Base-by-base conservation (phyloP, 257 asterid genomes). In the Solanum tacnaense region DNA sequence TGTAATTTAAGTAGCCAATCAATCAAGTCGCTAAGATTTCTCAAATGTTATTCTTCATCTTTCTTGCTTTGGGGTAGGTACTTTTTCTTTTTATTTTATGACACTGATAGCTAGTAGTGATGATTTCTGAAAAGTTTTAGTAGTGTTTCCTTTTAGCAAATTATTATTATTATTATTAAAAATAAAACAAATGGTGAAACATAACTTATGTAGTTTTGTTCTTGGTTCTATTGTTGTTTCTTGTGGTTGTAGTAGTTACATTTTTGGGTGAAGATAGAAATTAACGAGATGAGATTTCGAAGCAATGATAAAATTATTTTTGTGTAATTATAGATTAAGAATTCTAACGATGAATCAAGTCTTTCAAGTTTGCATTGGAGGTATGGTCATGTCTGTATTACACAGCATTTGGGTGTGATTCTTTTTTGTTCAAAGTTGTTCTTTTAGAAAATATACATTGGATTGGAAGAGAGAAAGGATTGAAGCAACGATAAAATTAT, bases 341-440 rank as follows among this genome's bases (percentile, higher is more conserved):
- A 3, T 27, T 29, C 0, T 0, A 31, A 4, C 5, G 4, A 6
- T 7, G 3, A 15, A 31, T 52, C 23, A 15, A 52, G 21, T 5
- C 60, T 52, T 52, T 52, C 23, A 15, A 2, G 35, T 68, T 12
- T 5, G 9, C 35, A 5, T 27, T 13, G 4, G 21, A 27, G 7
- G 8, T 25, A 67, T 4, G 18, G 2, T n/a, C 15, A 67, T 12
- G 34, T 67, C 0, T 25, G 6, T 25, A 27, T 25, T 15, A 67
- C 4, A 25, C 1, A 6, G 1, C 32, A 1, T 29, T 6, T 0
- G 12, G 10, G 1, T 70, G 9, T 5, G 20, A 4, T 67, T 5
- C 0, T 67, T 25, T 5, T 12, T 1, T 4, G 9, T 2, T 6
- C 1, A 4, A 67, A 36, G 13, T 25, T 27, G 2, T 25, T 0